Percentiles rank a stretch among this genome's conserved stretches.
These are phyloP conservation scores for Tuber calosporum DNA, from an alignment of 495 filamentous ascomycete species.

Conservation along the genomic window DNA sequence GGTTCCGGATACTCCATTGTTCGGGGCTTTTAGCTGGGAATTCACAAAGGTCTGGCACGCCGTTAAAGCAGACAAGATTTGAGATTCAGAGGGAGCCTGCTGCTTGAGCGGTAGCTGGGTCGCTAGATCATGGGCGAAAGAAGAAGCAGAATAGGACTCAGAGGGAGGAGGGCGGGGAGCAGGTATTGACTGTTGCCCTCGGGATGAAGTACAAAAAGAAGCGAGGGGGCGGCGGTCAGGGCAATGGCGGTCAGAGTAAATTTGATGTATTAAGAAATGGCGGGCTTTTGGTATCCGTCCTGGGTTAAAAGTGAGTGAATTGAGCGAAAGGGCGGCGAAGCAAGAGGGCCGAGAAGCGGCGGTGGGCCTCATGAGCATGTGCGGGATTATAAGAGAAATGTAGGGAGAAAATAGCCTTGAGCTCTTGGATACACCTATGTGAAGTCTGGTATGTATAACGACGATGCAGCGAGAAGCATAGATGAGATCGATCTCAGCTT, in stretches of 20 bases:
- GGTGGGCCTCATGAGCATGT: neutral
- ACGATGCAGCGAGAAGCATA: neutral
- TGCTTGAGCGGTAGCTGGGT: conserved; percentile 6
- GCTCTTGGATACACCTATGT: neutral
- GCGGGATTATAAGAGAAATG: neutral
- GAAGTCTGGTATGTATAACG: neutral
- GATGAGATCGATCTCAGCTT: neutral
- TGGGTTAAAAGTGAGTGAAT: neutral
- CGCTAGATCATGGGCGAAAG: neutral
- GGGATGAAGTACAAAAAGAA: neutral
- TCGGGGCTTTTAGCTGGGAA: conserved; percentile 35
- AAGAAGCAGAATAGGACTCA: neutral
- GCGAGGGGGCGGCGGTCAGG: neutral
- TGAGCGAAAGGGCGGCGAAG: neutral
- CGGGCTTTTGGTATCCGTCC: neutral
- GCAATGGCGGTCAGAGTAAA: neutral
- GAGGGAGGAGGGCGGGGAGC: neutral
- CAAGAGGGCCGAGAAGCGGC: neutral
- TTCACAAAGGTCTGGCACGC: conserved; percentile 47
- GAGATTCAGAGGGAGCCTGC: conserved; percentile 22
- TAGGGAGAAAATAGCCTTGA: neutral
- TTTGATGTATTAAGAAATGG: neutral
- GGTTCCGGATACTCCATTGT: conserved; percentile 33
- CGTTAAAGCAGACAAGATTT: conserved; percentile 45
- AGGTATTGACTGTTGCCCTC: neutral